Evolutionary conservation across 2,329 filamentous ascomycete species (phyloP).

Genomic region (Pleurostoma richardsiae): DNA sequence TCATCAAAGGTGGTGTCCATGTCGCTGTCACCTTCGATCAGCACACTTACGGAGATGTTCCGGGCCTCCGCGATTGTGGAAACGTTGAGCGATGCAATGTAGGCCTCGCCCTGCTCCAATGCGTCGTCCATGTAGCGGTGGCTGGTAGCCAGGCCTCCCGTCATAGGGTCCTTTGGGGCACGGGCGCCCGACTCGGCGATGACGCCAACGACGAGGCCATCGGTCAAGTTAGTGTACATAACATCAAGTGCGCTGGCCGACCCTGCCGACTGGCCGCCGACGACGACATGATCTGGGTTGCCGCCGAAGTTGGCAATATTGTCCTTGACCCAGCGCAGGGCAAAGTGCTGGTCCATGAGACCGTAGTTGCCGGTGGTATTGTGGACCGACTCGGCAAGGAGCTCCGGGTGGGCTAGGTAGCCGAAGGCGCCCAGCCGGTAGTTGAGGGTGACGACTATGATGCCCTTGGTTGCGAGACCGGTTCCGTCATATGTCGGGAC

Average conservation of each 20-base stretch:
- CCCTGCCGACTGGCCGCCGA: conserved; percentile 66
- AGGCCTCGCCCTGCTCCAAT: conserved; percentile 9
- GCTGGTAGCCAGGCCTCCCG: conserved; percentile 17
- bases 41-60: conserved; percentile 8
- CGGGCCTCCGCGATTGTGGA: conserved; percentile 14
- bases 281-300: conserved; percentile 60
- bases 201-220: conserved; percentile 16
- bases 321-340: conserved; percentile 63
- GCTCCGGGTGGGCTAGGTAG: conserved; percentile 58
- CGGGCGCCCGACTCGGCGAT: conserved; percentile 26
- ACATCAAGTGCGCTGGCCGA: conserved; percentile 41
- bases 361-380: conserved; percentile 57
- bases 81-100: conserved; percentile 12
- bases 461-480: conserved; percentile 53
- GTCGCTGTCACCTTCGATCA: background rate
- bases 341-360: conserved; percentile 64
- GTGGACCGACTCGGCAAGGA: conserved; percentile 20
- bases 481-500: conserved; percentile 48
- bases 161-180: conserved; percentile 19
- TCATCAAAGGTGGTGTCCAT: conserved; percentile 1
- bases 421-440: conserved; percentile 73
- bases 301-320: conserved; percentile 66
- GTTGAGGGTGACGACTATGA: conserved; percentile 69
- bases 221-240: background rate
- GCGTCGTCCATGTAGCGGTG: conserved; percentile 17